Evolutionary conservation across 129 eudicot genomes (phyloP).

Genomic region (Chrysanthemum seticuspe): DNA sequence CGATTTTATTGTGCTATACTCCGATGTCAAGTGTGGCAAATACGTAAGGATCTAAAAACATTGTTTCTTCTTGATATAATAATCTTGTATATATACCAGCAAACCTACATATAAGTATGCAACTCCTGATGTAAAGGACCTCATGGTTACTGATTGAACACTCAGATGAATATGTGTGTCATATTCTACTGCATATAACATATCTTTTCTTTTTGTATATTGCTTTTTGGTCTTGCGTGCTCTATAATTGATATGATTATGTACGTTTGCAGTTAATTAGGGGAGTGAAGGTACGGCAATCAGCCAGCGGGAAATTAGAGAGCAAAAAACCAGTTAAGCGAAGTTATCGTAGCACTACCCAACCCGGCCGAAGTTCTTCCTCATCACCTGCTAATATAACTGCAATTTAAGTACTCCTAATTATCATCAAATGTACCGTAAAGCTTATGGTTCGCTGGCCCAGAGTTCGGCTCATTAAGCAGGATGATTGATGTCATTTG

Average conservation of each 20-base stretch:
- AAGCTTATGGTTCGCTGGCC: constrained; percentile 22
- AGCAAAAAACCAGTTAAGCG: constrained; percentile 59
- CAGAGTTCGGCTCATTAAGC: constrained; percentile 14
- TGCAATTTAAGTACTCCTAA: constrained; percentile 6
- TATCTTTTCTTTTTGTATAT: not conserved
- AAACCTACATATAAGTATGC: no score
- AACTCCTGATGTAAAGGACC: no score
- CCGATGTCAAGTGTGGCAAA: constrained; percentile 92
- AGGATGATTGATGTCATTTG: constrained; percentile 24
- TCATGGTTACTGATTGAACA: no score
- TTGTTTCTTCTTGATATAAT: not conserved
- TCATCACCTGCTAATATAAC: constrained; percentile 36
- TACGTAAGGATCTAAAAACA: constrained; percentile 48
- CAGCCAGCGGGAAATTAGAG: constrained; percentile 51
- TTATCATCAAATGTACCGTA: constrained; percentile 16
- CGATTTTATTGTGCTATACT: constrained; percentile 89
- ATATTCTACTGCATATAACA: not conserved
- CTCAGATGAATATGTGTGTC: no score
- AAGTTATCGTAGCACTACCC: constrained; percentile 45
- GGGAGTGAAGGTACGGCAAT: constrained; percentile 92
- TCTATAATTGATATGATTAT: not conserved
- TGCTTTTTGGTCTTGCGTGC: no score
- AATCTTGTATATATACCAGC: not conserved
- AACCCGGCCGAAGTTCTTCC: constrained; percentile 34
- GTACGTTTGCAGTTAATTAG: constrained; percentile 64